Base-by-base conservation (phyloP, 163 green algal species). In the Chlorella variabilis region DNA sequence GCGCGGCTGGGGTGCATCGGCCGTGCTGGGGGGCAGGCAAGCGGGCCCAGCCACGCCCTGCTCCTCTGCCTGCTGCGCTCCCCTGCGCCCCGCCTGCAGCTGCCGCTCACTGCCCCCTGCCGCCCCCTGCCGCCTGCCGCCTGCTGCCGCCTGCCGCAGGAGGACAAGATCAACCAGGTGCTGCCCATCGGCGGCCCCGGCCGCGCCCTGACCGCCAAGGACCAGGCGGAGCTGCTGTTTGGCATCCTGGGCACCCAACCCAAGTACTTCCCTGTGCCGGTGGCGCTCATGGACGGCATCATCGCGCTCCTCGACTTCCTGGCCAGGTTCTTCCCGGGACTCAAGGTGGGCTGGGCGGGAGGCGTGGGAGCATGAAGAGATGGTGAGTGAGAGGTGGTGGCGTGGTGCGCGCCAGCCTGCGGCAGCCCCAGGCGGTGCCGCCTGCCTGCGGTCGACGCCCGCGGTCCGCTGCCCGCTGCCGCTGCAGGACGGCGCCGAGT, bases 211-310 rank as follows among this genome's bases (percentile, higher is more conserved):
- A 96, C 92, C n/a, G 93, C 95, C 9, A 85, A 89, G 75, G 89
- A 99, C 81, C 97, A 99, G 88, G 96, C 93, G 7, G 84, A 98
- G 31, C 93, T 99, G 69, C 88, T 99, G 45, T 99, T 99, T 70
- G 56, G 91, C 45, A 88, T 98, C 31, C 90, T 93, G 7, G 93
- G 93, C 29, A 91, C 93, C 68, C 85, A 95, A 61, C 90, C 93
- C 36, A 96, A 96, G 75, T 97, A 94, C 80, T 94, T 98, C 82
- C 91, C 91, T 1, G 96, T 83, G 65, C 97, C 97, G 4, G 91
- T 99, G 29, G 90, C 90, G 31, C 85, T 99, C 38, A 98, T 99
- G 95, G 97, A 99, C 88, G 93, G 90, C 75, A 93, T 98, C 88
- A 99, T 99, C 67, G 86, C 90, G 59, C 81, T 96, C 45, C 90